A percentile compares a stretch with the other conserved stretches of the same genome.
These are phyloP conservation scores for Eutrema japonicum DNA, from an alignment of 345 rosid species.

Conservation along the genomic window DNA sequence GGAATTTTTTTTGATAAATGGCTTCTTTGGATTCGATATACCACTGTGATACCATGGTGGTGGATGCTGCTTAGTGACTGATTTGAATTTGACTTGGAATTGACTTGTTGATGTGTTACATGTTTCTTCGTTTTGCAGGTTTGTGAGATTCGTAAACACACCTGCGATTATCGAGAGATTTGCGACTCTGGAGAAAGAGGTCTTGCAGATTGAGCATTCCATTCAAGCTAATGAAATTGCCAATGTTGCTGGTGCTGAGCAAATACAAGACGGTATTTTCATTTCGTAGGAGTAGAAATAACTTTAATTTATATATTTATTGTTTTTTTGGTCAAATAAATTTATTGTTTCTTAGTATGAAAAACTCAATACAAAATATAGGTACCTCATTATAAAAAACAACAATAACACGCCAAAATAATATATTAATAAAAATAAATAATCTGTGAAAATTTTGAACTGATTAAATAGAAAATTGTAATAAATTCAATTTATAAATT, in stretches of 20 bases:
- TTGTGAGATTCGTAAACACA: constrained; percentile 82
- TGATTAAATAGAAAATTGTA: too few species aligned
- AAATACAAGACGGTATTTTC: constrained; percentile 57
- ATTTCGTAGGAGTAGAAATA: neutral
- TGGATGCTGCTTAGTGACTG: neutral
- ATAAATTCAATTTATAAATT: too few species aligned
- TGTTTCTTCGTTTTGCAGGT: constrained; percentile 47
- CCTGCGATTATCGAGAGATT: constrained; percentile 93
- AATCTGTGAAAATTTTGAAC: too few species aligned
- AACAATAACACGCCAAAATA: too few species aligned
- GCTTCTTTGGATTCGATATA: neutral
- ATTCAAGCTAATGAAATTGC: constrained; percentile 61
- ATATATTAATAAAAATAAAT: too few species aligned
- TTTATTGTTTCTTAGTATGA: too few species aligned
- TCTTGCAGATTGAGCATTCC: constrained; percentile 69
- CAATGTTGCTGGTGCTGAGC: constrained; percentile 42
- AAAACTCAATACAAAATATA: too few species aligned
- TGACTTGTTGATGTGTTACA: constrained; percentile 1
- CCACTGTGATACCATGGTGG: constrained; percentile 1
- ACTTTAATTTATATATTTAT: too few species aligned
- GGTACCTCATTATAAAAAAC: too few species aligned
- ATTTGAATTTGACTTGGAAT: neutral
- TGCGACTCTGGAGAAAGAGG: constrained; percentile 70
- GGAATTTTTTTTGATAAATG: neutral
- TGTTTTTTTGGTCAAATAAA: too few species aligned